Evolutionary conservation across 768 basidiomycete species (phyloP).

Genomic region (Lyophyllum shimeji): DNA sequence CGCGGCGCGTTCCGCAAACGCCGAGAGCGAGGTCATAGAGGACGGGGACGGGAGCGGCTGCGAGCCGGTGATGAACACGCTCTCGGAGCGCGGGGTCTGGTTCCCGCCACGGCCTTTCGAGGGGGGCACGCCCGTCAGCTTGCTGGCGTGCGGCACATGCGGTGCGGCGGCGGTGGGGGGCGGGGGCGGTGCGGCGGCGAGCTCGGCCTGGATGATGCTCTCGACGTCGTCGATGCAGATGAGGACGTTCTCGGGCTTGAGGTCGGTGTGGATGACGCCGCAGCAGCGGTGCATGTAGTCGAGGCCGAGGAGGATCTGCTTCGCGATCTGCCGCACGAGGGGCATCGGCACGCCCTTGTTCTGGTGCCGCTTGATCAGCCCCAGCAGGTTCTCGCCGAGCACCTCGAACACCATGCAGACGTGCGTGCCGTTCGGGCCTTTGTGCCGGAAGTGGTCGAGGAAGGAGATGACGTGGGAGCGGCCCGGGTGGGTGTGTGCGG

Average conservation of each 20-base stretch:
- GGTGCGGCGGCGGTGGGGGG: constrained; percentile 34
- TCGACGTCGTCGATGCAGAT: constrained; percentile 98
- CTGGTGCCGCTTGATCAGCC: constrained; percentile 96
- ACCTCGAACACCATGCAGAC: constrained; percentile 99
- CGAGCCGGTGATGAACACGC: constrained; percentile 82
- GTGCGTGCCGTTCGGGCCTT: constrained; percentile 94
- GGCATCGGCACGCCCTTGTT: constrained; percentile 95
- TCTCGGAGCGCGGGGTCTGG: constrained; percentile 87
- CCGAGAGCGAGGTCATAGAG: constrained; percentile 33
- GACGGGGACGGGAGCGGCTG: constrained; percentile 90
- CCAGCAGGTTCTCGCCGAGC: constrained; percentile 93
- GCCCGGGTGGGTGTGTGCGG: constrained; percentile 78
- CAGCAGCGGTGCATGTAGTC: constrained; percentile 99
- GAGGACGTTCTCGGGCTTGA: constrained; percentile 98
- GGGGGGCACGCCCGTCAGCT: constrained; percentile 90
- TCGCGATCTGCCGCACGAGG: constrained; percentile 93
- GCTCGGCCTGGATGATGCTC: constrained; percentile 82
- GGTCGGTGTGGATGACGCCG: constrained; percentile 95
- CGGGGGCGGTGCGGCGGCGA: constrained; percentile 52
- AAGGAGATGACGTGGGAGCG: constrained; percentile 95
- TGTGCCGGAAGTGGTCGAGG: constrained; percentile 96
- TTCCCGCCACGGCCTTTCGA: constrained; percentile 93
- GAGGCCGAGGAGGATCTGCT: constrained; percentile 91
- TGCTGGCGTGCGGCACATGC: constrained; percentile 46
- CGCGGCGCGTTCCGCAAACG: constrained; percentile 12